phyloP scores from a whole-genome alignment of 805 yeast genomes.

The Yamadazyma tumulicola region DNA sequence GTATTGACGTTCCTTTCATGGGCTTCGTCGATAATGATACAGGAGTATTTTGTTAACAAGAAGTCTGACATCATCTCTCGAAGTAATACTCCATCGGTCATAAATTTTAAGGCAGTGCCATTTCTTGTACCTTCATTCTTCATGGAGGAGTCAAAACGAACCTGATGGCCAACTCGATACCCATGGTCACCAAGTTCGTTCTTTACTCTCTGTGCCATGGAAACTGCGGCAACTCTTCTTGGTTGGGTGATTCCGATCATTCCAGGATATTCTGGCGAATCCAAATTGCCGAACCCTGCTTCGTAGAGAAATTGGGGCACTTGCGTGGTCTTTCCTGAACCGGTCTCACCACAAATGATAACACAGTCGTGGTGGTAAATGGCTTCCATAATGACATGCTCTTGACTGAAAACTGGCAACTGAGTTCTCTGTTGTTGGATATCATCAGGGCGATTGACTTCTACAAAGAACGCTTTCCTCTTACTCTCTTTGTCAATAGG shows the following conservation, averaged over 20 bases:
- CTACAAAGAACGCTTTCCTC: slow-evolving; percentile 65
- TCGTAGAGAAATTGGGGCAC: slow-evolving; percentile 95
- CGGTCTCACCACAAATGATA: slow-evolving; percentile 95
- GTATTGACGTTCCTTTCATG: slow-evolving; percentile 96
- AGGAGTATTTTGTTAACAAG: slow-evolving; percentile 74
- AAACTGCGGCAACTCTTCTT: slow-evolving; percentile 89
- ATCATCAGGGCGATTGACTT: slow-evolving; percentile 60
- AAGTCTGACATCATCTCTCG: slow-evolving; percentile 93
- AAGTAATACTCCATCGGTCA: slow-evolving; percentile 92
- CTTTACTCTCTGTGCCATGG: slow-evolving; percentile 81
- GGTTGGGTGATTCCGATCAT: slow-evolving; percentile 97
- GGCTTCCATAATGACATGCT: slow-evolving; percentile 93
- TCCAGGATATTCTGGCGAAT: slow-evolving; percentile 61
- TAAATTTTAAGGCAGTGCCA: slow-evolving; percentile 73
- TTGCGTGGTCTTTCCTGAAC: slow-evolving; percentile 98
- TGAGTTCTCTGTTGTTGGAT: slow-evolving; percentile 66
- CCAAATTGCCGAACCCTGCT: slow-evolving; percentile 79
- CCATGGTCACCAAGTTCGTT: slow-evolving; percentile 74
- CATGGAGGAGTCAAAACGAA: slow-evolving; percentile 72
- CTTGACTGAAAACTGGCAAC: slow-evolving; percentile 88
- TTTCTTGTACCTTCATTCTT: slow-evolving; percentile 42
- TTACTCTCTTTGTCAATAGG: slow-evolving; percentile 51
- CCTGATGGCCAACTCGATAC: slow-evolving; percentile 71
- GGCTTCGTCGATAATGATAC: slow-evolving; percentile 92
- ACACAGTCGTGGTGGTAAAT: slow-evolving; percentile 87